Base-by-base conservation (phyloP, 257 asterid genomes). In the Ligustrum vulgare region DNA sequence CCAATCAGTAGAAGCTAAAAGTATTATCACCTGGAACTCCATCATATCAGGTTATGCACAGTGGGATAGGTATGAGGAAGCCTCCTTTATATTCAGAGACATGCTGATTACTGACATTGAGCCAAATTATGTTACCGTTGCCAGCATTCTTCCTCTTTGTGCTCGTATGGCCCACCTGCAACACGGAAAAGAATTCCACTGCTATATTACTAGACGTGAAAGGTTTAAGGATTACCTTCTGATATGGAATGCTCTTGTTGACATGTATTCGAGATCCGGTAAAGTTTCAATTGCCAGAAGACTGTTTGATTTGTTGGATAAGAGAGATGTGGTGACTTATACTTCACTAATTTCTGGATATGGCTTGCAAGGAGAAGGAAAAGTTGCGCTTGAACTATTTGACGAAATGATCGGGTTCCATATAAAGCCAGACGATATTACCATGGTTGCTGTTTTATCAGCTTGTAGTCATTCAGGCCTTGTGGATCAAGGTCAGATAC, bases 401-500 rank as follows among this genome's bases (percentile, higher is more conserved):
- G 87, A 90, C 31, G 92, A 94, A 77, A 92, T 94, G 97, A 82
- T 80, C 60, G 69, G 37, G 76, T 81, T 80, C 72, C 49, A 85
- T 8, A 81, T 94, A 80, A 82, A 89, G 80, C 97, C 97, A 37
- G 97, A 92, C 58, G 87, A 86, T n/a, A 82, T 90, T 49, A 87
- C 92, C 74, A 89, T 92, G 97, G 80, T 90, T 77, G 90, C 97
- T 72, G 78, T 87, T 67, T 79, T 92, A 70, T 88, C 97, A 65
- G 98, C 94, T 22, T 94, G 97, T 56, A 90, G 98, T 75, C 98
- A 92, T 84, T 92, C 98, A 10, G 94, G 98, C 20, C 91, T 92
- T 70, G 90, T 94, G 32, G 72, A 69, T 33, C 81, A 86, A 72
- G 97, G 97, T 28, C 85, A 81, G 77, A 73, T 69, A 43, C 80